Evolutionary conservation across 176 grass and related monocot genomes (phyloP).

Genomic region (Avena eriantha): DNA sequence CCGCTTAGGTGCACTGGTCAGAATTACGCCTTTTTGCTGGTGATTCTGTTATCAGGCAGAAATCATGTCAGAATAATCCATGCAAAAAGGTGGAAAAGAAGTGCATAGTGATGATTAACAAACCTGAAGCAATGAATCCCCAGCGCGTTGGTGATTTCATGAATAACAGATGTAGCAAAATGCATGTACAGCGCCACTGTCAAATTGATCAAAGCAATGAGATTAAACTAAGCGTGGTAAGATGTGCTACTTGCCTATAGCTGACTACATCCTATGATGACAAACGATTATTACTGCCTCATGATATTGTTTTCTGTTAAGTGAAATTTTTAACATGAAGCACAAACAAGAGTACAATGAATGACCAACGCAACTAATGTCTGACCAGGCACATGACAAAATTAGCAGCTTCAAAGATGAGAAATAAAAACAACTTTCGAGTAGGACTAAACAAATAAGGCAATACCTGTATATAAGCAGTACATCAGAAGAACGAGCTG

Average conservation of each 20-base stretch:
- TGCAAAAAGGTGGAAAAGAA: constrained; percentile 18
- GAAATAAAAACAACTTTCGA: constrained; percentile 4
- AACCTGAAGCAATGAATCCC: constrained; percentile 98
- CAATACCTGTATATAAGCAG: constrained; percentile 83
- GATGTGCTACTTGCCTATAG: not conserved
- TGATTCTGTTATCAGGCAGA: constrained; percentile 71
- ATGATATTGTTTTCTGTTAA: not conserved
- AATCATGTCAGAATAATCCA: constrained; percentile 26
- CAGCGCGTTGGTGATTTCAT: constrained; percentile 93
- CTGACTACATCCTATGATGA: not conserved
- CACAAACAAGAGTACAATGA: not conserved
- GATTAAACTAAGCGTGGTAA: not conserved
- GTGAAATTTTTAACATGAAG: constrained; percentile 4
- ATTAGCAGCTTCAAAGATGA: not conserved
- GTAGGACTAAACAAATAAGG: constrained; percentile 30
- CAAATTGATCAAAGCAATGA: constrained; percentile 29
- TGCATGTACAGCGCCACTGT: constrained; percentile 90
- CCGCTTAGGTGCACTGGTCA: constrained; percentile 6
- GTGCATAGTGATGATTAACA: not conserved
- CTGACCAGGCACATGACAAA: not conserved
- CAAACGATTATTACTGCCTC: constrained; percentile 2
- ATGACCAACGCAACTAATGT: not conserved
- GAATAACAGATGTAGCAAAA: constrained; percentile 98
- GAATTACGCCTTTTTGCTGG: constrained; percentile 85
- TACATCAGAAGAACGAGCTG: constrained; percentile 86